Percentiles rank a stretch among this genome's conserved stretches.
These are phyloP conservation scores for Penicillium glabrum DNA, from an alignment of 2,329 filamentous ascomycete genomes.

Conservation along the genomic window DNA sequence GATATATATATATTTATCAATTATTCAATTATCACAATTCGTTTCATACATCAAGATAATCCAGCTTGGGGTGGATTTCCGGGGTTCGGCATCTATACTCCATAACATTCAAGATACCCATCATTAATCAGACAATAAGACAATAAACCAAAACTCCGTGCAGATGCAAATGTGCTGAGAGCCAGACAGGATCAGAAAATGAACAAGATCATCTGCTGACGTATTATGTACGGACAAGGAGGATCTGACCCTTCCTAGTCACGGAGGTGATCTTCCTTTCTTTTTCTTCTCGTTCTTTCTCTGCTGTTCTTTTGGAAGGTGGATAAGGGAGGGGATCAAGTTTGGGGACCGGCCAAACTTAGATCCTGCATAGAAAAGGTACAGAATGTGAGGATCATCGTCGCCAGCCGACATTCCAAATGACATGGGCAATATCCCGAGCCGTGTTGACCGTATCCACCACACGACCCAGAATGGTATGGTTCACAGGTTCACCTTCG, in stretches of 20 bases:
- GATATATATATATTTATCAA: not conserved
- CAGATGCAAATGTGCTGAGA: conserved; percentile 1
- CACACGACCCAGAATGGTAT: conserved; percentile 73
- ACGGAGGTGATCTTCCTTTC: not conserved
- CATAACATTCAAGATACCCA: not conserved
- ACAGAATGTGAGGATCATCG: conserved; percentile 36
- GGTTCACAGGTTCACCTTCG: conserved; percentile 64
- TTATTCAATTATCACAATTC: not conserved
- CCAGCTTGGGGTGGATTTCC: not conserved
- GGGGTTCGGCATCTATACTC: not conserved
- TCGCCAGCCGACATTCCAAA: conserved; percentile 67
- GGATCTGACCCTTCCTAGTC: not conserved
- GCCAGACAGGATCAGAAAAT: not conserved
- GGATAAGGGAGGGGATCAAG: not conserved
- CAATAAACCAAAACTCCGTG: not conserved
- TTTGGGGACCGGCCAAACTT: conserved; percentile 2
- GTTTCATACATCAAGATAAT: conserved; percentile 6
- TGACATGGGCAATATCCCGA: conserved; percentile 63
- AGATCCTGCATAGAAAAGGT: not conserved
- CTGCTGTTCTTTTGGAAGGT: not conserved
- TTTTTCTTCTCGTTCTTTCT: not conserved
- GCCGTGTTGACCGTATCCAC: conserved; percentile 74
- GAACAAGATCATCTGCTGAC: not conserved
- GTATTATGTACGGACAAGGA: conserved; percentile 1
- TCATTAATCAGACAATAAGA: not conserved